Base-by-base conservation (phyloP, 2,329 filamentous ascomycete species). In the Diaporthe sp. region DNA sequence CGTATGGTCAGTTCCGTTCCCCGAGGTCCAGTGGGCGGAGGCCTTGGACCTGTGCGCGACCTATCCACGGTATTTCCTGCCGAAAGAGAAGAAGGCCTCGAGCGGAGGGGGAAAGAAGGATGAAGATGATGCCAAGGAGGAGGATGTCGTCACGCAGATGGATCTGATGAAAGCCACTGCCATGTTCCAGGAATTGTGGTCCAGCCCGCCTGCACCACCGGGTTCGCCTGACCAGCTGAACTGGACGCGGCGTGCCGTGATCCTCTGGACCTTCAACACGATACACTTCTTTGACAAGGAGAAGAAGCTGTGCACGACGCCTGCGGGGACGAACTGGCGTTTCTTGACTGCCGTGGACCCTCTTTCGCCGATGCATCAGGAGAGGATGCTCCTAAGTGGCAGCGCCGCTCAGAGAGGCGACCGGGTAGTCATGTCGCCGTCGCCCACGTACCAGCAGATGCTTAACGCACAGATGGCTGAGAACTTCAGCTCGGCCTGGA, bases 131-230 rank as follows among this genome's bases (percentile, higher is more conserved):
- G 75, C 79, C 17, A 81, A 78, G n/a, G 77, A 79, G 55, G 80
- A 78, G 55, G 78, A 79, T 58, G 70, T 71, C 74, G 80, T 71
- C 78, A 88, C 88, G 1, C 88, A 88, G 78, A 89, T 89, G 79
- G 89, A 92, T 58, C 85, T 92, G 74, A 87, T 92, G 71, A 86
- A 88, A 78, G 88, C 89, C 81, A 90, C 92, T 61, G 90, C 90
- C 81, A 93, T 93, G 91, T 91, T 92, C 81, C 91, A 93, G 81
- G 91, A 93, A 84, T 86, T 93, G 49, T 92, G 89, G 87, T 92
- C 90, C 4, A 84, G 85, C 17, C 82, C 89, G 5, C 87, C 87
- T 8, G 85, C 86, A 20, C 65, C 78, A 17, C 28, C 76, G 75
- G 84, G 81, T 81, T 75, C 47, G 58, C 74, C 72, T 75, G 58